Base-by-base conservation (phyloP, 306 rosid genomes). In the Elaeagnus macrophylla region DNA sequence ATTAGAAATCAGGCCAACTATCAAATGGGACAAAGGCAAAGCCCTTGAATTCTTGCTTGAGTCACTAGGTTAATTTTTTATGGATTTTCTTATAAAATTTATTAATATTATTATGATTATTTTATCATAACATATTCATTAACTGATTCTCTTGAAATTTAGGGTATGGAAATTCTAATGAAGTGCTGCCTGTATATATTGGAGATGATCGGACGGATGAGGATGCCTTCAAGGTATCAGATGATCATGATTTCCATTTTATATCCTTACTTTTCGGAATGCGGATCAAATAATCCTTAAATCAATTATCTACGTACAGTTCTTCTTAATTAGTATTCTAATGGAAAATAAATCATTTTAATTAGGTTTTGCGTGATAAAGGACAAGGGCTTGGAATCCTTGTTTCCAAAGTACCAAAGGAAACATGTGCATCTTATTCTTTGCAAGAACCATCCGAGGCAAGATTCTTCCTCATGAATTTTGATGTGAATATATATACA, bases 1-100 rank as follows among this genome's bases (percentile, higher is more conserved):
- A 35, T 18, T 91, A 1, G 97, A 90, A 72, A 86, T 90, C 9
- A 82, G 97, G 48, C 97, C 97, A 58, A 77, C 77, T 32, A 86
- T 90, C 75, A 84, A 90, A 76, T 90, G 97, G 97, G 91, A 90
- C 83, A 90, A 90, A 56, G 97, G 97, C 63, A 86, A 76, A 57
- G 97, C 97, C 46, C 83, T 90, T 12, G 91, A 90, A 56, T 90
- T 79, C 68, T 78, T 90, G 75, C 73, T 90, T 1, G 74, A 80
- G 75, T 81, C 97, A 0, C 62, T 86, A 20, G 96, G 96, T 88
- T 45, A 7, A 13, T 12, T 13, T 6, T 44, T 10, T 1, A 14
- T 5, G 15, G 7, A 45, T 45, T 45, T 12, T 12, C 15, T 6
- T 12, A 45, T 12, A 45, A 0, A 12, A 12, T 45, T n/a, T 12